Base-by-base conservation (phyloP, 164 flowering plant species). In the Aristolochia fimbriata region DNA sequence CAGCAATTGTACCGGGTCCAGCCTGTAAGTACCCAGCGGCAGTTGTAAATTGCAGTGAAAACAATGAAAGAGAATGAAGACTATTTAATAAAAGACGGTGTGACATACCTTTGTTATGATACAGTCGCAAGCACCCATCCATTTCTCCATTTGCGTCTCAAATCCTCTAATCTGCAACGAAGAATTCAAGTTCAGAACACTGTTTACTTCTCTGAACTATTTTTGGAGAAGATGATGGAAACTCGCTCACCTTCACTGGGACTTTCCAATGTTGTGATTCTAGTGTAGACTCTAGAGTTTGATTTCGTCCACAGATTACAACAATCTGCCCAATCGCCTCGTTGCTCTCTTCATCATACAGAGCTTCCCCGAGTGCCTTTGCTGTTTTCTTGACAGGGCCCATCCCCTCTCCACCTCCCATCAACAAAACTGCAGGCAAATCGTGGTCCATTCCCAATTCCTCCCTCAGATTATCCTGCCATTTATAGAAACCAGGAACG, bases 371-470 rank as follows among this genome's bases (percentile, higher is more conserved):
- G 17, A 92, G 88, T n/a, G 96, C 94, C 63, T 15, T 66, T 25
- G 97, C 97, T 27, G 96, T 87, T 77, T 87, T 82, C 79, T 81
- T 76, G 14, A 89, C 98, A 37, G 98, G 98, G 47, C 98, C 98
- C 96, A 87, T 89, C 19, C 98, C 96, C 80, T 92, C 98, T 21
- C 97, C 98, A 22, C 98, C 98, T 73, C 96, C 98, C 98, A 92
- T 92, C 59, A 92, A 74, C 70, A 92, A 59, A 51, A 89, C 97
- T 24, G 98, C 96, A 50, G 96, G 98, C 73, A 92, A 72, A 4
- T 74, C 30, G 16, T 78, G 85, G 46, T 89, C 96, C 91, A 92
- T 79, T 66, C 79, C 85, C 15, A 92, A 86, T 59, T 87, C 97
- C 56, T 68, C 77, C 65, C 98, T 74, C 49, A 92, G 63, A 0